phyloP scores from a whole-genome alignment of 2,329 filamentous ascomycete species.

The Colletotrichum limetticola region DNA sequence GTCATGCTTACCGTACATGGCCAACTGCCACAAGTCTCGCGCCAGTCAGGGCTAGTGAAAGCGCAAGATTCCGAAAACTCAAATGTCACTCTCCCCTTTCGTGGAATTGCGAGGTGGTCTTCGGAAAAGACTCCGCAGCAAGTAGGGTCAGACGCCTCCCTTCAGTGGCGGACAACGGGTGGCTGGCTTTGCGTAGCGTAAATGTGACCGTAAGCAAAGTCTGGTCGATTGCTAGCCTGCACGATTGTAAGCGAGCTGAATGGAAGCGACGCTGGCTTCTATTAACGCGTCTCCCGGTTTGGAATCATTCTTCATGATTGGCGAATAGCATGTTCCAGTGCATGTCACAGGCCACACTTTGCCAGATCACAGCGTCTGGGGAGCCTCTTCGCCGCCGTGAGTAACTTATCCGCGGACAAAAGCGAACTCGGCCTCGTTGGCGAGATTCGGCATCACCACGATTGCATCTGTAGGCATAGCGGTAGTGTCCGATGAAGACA shows the following conservation, averaged over 20 bases:
- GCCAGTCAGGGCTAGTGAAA: neutral
- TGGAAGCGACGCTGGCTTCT: neutral
- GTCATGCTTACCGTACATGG: constrained; percentile 20
- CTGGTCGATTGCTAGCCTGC: neutral
- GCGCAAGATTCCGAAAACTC: neutral
- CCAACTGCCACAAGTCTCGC: neutral
- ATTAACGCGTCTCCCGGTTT: neutral
- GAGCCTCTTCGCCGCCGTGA: neutral
- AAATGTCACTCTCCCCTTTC: neutral
- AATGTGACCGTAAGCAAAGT: neutral
- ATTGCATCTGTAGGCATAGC: neutral
- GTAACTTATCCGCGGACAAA: neutral
- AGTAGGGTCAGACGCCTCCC: neutral
- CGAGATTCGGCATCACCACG: neutral
- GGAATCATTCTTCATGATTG: neutral
- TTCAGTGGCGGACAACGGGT: neutral
- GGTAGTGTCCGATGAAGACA: neutral
- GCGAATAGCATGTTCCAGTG: neutral
- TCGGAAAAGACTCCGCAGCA: neutral
- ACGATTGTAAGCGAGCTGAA: neutral
- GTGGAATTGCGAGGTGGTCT: neutral
- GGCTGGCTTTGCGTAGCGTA: neutral
- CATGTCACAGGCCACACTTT: neutral
- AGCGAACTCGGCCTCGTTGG: neutral
- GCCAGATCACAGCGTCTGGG: neutral